phyloP scores from a whole-genome alignment of 2,329 filamentous ascomycete genomes.

The Mycosphaerella sp. region DNA sequence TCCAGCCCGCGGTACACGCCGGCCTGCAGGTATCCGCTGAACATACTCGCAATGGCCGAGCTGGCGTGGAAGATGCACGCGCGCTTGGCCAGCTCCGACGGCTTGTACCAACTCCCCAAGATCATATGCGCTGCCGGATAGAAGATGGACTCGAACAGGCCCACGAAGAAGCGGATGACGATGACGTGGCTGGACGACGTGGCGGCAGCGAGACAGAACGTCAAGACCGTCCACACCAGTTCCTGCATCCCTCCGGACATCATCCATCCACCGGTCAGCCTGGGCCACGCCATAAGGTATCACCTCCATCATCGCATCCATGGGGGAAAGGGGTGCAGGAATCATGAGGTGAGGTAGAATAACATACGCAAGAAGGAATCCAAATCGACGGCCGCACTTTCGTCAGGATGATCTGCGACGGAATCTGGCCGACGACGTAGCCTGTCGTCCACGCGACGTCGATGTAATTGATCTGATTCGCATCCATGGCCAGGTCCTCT shows the following conservation, averaged over 20 bases:
- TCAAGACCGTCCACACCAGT: conserved; percentile 47
- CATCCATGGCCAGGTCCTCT: conserved; percentile 48
- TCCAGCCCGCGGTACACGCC: conserved; percentile 46
- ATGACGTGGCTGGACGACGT: conserved; percentile 43
- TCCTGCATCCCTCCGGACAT: no score
- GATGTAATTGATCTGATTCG: conserved; percentile 53
- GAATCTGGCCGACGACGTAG: conserved; percentile 37
- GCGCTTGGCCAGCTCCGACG: conserved; percentile 48
- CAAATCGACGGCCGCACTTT: conserved; percentile 44
- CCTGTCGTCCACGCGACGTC: conserved; percentile 55
- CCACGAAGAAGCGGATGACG: conserved; percentile 46
- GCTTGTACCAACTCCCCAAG: conserved; percentile 48
- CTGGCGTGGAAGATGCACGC: conserved; percentile 49
- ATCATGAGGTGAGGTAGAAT: no score
- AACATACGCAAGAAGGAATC: conserved; percentile 45
- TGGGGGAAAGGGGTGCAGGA: no score
- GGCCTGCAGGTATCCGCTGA: conserved; percentile 52
- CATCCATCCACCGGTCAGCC: no score
- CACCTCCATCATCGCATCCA: no score
- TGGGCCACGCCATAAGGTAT: no score
- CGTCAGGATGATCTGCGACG: conserved; percentile 42
- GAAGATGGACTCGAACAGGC: conserved; percentile 46
- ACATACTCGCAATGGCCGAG: conserved; percentile 42
- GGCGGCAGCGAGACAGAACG: conserved; percentile 40
- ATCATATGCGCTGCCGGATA: conserved; percentile 51